Percentiles rank a stretch among this genome's conserved stretches.
Conservation (phyloP, 257 asterid genomes). For the Rauvolfia tetraphylla region DNA sequence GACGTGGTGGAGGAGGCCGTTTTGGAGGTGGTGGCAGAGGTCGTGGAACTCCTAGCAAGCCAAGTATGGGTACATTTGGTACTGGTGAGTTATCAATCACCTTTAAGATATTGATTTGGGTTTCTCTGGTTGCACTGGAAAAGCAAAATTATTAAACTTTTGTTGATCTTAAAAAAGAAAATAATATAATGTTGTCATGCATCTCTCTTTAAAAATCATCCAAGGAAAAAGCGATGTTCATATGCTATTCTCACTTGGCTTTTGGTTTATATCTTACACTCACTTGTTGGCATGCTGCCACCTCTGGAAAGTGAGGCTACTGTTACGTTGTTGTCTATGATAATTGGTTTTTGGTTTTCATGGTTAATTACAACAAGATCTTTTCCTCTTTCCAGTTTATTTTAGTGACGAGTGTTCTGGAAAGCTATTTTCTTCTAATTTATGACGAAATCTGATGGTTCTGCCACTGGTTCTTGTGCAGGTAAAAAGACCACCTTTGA, state of each 20-base stretch:
- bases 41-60: conserved; percentile 40
- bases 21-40: conserved; percentile 37
- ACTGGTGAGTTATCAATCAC: conserved; percentile 27
- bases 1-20: conserved; percentile 29
- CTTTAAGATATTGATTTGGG: no score
- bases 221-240: background rate
- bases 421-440: background rate
- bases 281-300: background rate
- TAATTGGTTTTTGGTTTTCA: background rate
- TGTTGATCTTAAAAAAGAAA: no score
- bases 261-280: background rate
- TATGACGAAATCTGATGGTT: background rate
- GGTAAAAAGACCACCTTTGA: background rate
- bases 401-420: no score
- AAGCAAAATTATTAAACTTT: no score
- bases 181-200: background rate
- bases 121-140: no score
- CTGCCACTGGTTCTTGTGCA: background rate
- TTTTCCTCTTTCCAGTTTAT: no score
- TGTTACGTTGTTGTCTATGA: background rate
- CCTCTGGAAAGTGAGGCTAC: background rate
- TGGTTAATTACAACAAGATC: no score
- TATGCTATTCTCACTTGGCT: no score
- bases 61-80: conserved; percentile 40
- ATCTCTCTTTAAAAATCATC: background rate